Base-by-base conservation (phyloP, 495 filamentous ascomycete species). In the Bryoglossum gracile region DNA sequence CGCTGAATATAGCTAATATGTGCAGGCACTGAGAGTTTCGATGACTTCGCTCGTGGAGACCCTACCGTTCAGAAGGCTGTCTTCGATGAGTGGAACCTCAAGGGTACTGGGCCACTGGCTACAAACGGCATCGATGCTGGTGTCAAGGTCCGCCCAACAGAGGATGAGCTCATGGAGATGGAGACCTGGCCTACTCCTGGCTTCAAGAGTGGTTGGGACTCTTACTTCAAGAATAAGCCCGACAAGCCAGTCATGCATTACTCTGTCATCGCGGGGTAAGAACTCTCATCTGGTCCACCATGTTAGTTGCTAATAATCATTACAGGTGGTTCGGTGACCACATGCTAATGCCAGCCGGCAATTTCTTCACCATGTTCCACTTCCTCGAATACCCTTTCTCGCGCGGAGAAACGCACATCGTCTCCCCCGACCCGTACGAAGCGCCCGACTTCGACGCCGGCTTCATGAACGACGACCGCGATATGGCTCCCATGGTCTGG, bases 241-340 rank as follows among this genome's bases (percentile, higher is more conserved):
- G 86, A 90, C 64, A 89, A 89, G 71, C 87, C 87, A 0, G 84
- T 90, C 25, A 89, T 90, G 86, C 85, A 89, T 54, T 85, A 85
- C 55, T 81, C 78, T 1, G 68, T 86, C 41, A 85, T 85, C 48
- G 68, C 81, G 11, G 82, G 82, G 54, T 57, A 50, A 64, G 47
- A 24, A 38, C 18, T 24, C 13, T 44, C 13, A 4, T 8, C 13
- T n/a, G 14, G 49, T 14, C 18, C 9, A 35, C 8, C 21, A 14
- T 11, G 24, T 28, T 21, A 14, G 3, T 17, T 51, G 57, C 28
- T 30, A 51, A 54, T 21, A 46, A 18, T 14, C 21, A 17, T 8
- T 30, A 21, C 22, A 62, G 63, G 8, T 80, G 75, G 70, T 78
- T 80, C 42, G 76, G 77, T 14, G 81, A 87, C 63, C 83, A 84